Percentiles rank a stretch among this genome's conserved stretches.
These are phyloP conservation scores for Eutrema salsugineum DNA, from an alignment of 441 rosid species.

Conservation along the genomic window DNA sequence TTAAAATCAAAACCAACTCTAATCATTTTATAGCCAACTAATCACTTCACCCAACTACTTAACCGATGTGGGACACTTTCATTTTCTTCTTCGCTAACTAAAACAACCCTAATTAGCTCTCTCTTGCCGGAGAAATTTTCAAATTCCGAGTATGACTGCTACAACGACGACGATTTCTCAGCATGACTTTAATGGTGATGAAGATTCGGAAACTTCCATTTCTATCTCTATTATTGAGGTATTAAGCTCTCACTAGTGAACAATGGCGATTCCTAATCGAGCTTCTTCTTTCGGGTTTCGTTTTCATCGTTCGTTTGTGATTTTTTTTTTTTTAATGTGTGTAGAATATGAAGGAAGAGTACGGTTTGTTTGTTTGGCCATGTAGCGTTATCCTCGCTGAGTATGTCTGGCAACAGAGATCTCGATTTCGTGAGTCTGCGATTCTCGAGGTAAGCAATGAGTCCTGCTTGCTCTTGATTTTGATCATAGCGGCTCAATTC, in stretches of 20 bases:
- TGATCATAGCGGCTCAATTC: background rate
- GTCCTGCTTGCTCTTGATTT: background rate
- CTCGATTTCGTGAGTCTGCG: slow-evolving; percentile 41
- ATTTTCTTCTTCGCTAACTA: too few species aligned
- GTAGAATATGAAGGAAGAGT: slow-evolving; percentile 84
- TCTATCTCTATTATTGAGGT: slow-evolving; percentile 72
- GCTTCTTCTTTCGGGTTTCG: background rate
- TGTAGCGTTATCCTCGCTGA: slow-evolving; percentile 66
- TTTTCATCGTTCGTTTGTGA: background rate
- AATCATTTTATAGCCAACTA: background rate
- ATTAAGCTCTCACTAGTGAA: background rate
- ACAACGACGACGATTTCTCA: slow-evolving; percentile 52
- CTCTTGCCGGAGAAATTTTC: background rate
- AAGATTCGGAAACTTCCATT: slow-evolving; percentile 36
- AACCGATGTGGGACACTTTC: slow-evolving; percentile 5
- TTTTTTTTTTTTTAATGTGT: background rate
- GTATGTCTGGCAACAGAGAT: slow-evolving; percentile 81
- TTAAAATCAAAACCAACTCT: rapidly evolving
- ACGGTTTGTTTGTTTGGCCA: slow-evolving; percentile 85
- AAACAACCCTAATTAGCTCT: too few species aligned
- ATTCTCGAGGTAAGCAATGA: slow-evolving; percentile 15
- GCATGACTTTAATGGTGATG: slow-evolving; percentile 45
- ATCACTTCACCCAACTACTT: background rate
- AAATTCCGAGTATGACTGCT: background rate
- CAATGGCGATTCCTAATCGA: background rate